phyloP scores from a whole-genome alignment of 345 rosid genomes.

The Clarkia xantiana region DNA sequence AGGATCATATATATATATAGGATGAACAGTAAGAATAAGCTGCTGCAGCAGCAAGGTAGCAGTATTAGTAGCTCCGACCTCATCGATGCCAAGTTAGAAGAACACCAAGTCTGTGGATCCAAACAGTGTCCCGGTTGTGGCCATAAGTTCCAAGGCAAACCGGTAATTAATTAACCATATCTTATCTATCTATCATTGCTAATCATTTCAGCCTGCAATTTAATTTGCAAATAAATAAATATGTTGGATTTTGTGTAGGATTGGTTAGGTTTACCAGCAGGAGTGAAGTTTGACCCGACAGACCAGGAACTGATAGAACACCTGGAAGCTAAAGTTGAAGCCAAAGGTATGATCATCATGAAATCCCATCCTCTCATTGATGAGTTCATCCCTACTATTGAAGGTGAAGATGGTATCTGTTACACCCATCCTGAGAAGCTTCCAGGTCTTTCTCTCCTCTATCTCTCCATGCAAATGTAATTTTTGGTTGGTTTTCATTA shows the following conservation, averaged over 20 bases:
- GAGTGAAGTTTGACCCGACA: slow-evolving; percentile 97
- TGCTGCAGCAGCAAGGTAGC: slow-evolving; percentile 35
- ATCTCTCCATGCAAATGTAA: neutral
- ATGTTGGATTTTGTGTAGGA: slow-evolving; percentile 28
- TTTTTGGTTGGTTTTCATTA: too few relatives aligned
- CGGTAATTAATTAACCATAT: slow-evolving; percentile 27
- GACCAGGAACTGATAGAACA: slow-evolving; percentile 98
- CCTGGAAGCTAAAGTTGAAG: slow-evolving; percentile 87
- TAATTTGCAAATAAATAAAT: slow-evolving; percentile 2
- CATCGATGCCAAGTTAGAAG: slow-evolving; percentile 90
- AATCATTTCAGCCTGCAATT: neutral
- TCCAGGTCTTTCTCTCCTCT: slow-evolving; percentile 42
- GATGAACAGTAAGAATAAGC: slow-evolving; percentile 24
- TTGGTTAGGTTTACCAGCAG: slow-evolving; percentile 98
- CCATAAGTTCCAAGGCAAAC: slow-evolving; percentile 85
- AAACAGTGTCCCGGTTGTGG: slow-evolving; percentile 92
- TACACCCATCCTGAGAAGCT: slow-evolving; percentile 99
- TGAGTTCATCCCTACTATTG: slow-evolving; percentile 94
- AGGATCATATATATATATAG: neutral
- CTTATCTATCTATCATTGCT: too few relatives aligned
- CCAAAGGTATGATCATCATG: slow-evolving; percentile 42
- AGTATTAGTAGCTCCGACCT: slow-evolving; percentile 48
- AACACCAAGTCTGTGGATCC: slow-evolving; percentile 79
- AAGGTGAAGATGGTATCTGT: slow-evolving; percentile 99
- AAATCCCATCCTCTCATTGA: slow-evolving; percentile 91